Evolutionary conservation across 352 stramenopile species (phyloP), one percentile per base, ranked within the genome.

Genomic region (Pythium myriotylum): DNA sequence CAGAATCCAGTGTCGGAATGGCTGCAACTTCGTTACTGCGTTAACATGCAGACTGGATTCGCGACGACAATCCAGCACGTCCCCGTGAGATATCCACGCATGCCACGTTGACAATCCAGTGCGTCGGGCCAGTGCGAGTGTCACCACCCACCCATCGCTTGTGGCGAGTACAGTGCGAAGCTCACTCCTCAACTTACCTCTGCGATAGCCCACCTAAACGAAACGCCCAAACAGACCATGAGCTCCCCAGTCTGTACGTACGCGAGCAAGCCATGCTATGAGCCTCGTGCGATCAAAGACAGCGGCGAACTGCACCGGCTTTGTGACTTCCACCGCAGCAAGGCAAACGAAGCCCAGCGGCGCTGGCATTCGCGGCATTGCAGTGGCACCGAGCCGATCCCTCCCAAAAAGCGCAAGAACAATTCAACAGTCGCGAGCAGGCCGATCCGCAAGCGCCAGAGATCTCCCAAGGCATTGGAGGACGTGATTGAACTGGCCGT

Each of bases 261-360:
- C 54, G 42, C 41, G 24, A 61, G 54, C 42, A 61, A 61, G 54
- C 54, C 54, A 6, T 61, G 54, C 54, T 51, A 3, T 4, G 39
- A 52, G 33, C 40, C 35, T n/a, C 54, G 54, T 20, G 40, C 54
- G 2, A n/a, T 27, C 29, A 59, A 59, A n/a, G 39, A 42, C 19
- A 51, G 27, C 39, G 52, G 52, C 26, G 40, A 50, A 39, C 40
- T 59, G 22, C 52, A 59, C 52, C 37, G 52, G 2, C 52, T 59
- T 23, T 59, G 52, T 19, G 52, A 49, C 35, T 49, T 59, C 40
- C 52, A 59, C 35, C 52, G 52, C 40, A 39, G 45, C 29, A 49
- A 32, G 23, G 52, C 52, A 13, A 59, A 59, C 26, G 39, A 26
- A 24, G 19, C 23, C 6, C 52, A 59, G 52, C 52, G 52, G 20